phyloP scores from a whole-genome alignment of 768 basidiomycete species.

The Megacollybia marginata region DNA sequence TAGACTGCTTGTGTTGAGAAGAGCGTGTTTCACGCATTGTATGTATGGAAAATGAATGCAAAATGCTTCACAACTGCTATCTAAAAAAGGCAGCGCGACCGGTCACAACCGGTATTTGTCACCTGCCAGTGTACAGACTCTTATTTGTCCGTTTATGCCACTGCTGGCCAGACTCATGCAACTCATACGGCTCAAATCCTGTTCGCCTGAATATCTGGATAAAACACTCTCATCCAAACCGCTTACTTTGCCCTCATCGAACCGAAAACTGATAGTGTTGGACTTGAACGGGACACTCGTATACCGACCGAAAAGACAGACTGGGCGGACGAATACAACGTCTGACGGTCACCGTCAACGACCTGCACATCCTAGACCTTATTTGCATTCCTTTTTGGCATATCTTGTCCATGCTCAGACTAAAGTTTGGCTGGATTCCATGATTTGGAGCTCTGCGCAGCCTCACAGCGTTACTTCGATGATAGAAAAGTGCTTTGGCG shows the following conservation, averaged over 20 bases:
- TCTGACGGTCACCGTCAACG: constrained; percentile 8
- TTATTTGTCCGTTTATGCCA: too few species aligned
- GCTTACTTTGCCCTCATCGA: not conserved
- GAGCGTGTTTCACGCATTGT: too few species aligned
- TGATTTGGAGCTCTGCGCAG: constrained; percentile 88
- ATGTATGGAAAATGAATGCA: too few species aligned
- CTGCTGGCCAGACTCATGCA: too few species aligned
- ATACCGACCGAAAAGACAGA: constrained; percentile 32
- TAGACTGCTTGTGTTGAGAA: too few species aligned
- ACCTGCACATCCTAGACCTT: constrained; percentile 53
- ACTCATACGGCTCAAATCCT: too few species aligned
- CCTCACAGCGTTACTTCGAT: constrained; percentile 73
- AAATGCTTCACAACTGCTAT: too few species aligned
- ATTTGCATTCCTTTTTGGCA: constrained; percentile 48
- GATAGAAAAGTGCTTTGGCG: constrained; percentile 56
- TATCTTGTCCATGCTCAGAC: constrained; percentile 61
- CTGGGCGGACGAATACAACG: constrained; percentile 1
- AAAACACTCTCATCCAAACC: not conserved
- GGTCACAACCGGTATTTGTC: too few species aligned
- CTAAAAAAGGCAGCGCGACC: too few species aligned
- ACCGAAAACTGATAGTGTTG: constrained; percentile 62
- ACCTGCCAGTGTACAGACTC: too few species aligned
- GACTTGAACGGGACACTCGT: constrained; percentile 75
- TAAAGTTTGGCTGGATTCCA: constrained; percentile 67
- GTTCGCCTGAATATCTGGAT: not conserved